A percentile compares a stretch with the other conserved stretches of the same genome.
phyloP scores from a whole-genome alignment of 2,329 filamentous ascomycete species.

The Amauroascus niger region DNA sequence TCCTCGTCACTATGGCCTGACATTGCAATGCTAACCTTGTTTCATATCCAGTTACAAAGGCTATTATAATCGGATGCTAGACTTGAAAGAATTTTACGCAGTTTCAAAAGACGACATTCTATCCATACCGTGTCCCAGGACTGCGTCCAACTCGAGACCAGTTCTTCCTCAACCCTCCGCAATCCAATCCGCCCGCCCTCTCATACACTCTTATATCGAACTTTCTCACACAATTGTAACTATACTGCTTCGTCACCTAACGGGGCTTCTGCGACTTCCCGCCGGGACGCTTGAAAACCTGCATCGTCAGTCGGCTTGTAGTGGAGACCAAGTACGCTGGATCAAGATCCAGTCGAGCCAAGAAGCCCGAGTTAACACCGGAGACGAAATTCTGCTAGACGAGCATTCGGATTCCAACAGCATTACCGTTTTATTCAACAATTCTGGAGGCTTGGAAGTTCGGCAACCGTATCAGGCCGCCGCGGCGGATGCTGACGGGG shows the following conservation, averaged over 20 bases:
- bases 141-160: neutral
- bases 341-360: slow-evolving; percentile 14
- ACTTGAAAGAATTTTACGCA: slow-evolving; percentile 15
- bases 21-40: neutral
- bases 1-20: neutral
- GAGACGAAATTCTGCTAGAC: slow-evolving; percentile 12
- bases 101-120: slow-evolving; percentile 16
- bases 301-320: slow-evolving; percentile 11
- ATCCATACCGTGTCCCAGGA: neutral
- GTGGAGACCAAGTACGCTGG: slow-evolving; percentile 15
- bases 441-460: slow-evolving; percentile 10
- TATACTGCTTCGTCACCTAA: slow-evolving; percentile 8
- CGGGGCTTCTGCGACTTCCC: slow-evolving; percentile 8
- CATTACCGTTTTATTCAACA: slow-evolving; percentile 15
- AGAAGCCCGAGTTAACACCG: neutral
- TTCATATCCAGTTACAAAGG: slow-evolving; percentile 11
- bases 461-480: neutral
- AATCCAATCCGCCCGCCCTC: slow-evolving; percentile 6
- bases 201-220: slow-evolving; percentile 11
- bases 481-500: neutral
- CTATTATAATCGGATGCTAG: slow-evolving; percentile 13
- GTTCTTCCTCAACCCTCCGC: slow-evolving; percentile 7
- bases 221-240: slow-evolving; percentile 11
- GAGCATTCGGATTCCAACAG: slow-evolving; percentile 15
- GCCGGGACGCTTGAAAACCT: slow-evolving; percentile 7